phyloP scores from a whole-genome alignment of 257 asterid genomes.

The Sherardia arvensis region DNA sequence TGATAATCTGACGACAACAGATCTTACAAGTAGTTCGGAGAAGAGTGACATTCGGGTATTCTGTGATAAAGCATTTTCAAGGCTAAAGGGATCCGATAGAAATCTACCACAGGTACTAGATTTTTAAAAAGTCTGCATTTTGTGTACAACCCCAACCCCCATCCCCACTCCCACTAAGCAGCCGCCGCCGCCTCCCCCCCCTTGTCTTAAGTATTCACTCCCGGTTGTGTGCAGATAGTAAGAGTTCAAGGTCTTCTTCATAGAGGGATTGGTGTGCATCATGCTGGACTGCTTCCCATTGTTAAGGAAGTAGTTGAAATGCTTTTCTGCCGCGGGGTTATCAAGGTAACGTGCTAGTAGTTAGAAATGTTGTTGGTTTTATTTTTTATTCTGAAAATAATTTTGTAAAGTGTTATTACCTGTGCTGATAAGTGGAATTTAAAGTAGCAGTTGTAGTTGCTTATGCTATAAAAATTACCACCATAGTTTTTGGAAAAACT shows the following conservation, averaged over 20 bases:
- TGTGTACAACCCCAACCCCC: too few species aligned
- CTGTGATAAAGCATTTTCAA: conserved; percentile 94
- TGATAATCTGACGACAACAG: conserved; percentile 74
- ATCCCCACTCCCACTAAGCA: too few species aligned
- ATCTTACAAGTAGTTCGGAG: conserved; percentile 88
- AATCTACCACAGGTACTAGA: conserved; percentile 84
- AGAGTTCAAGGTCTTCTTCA: conserved; percentile 88
- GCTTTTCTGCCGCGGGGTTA: conserved; percentile 97
- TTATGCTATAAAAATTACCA: neutral
- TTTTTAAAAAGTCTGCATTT: conserved; percentile 10
- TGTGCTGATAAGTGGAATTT: neutral
- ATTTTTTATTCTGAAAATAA: neutral
- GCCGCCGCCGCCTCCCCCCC: too few species aligned
- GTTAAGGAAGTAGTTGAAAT: conserved; percentile 99
- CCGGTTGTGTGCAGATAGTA: conserved; percentile 53
- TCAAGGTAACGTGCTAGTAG: conserved; percentile 48
- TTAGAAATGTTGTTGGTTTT: neutral
- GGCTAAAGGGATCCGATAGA: conserved; percentile 96
- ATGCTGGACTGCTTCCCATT: conserved; percentile 96
- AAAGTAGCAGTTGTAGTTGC: neutral
- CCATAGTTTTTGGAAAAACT: neutral
- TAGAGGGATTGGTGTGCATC: conserved; percentile 96
- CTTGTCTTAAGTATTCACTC: conserved; percentile 11
- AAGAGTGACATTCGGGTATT: conserved; percentile 92
- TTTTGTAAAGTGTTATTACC: neutral